Conservation (phyloP, 73 alveolate genomes). For the Tetrahymena malaccensis region DNA sequence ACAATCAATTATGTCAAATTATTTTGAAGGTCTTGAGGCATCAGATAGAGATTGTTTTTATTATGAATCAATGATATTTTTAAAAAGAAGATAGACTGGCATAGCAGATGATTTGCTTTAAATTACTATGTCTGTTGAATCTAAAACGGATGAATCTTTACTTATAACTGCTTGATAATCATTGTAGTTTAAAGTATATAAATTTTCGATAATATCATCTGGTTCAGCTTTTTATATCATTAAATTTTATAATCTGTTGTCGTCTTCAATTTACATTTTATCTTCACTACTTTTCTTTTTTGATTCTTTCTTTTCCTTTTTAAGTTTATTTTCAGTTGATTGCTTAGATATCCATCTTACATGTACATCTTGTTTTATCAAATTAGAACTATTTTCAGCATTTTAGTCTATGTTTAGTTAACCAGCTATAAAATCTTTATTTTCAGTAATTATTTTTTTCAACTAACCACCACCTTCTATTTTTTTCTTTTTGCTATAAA, state of each 20-base stretch:
- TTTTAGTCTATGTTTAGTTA: background rate
- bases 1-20: slow-evolving; percentile 27
- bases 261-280: background rate
- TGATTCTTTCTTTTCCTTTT: background rate
- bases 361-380: background rate
- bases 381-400: background rate
- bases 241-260: background rate
- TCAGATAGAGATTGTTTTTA: background rate
- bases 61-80: background rate
- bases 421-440: background rate
- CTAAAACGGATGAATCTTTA: background rate
- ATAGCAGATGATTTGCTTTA: slow-evolving; percentile 36
- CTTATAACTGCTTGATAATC: background rate
- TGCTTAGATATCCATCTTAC: background rate
- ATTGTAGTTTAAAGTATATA: slow-evolving; percentile 6
- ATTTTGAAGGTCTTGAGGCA: background rate
- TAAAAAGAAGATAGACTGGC: slow-evolving; percentile 33
- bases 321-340: background rate
- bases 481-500: background rate
- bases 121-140: background rate
- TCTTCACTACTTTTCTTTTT: background rate
- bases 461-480: background rate
- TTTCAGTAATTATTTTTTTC: background rate
- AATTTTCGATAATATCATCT: slow-evolving; percentile 23
- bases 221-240: background rate